Conservation (phyloP, 352 stramenopile genomes). For the Pythium monospermum region DNA sequence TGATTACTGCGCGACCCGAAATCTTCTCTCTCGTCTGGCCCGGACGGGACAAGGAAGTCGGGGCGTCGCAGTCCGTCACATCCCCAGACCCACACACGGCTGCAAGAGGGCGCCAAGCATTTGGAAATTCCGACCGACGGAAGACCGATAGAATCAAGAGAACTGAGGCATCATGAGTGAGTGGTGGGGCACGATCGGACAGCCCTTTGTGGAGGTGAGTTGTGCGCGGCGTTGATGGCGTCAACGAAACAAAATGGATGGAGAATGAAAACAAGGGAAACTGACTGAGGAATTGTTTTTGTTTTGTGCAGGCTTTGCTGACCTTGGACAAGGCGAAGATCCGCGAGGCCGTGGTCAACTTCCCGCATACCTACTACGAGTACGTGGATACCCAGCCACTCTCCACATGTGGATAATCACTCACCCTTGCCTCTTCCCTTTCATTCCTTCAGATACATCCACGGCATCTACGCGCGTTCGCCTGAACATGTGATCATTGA, state of each 20-base stretch:
- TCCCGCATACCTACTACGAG: slow-evolving; percentile 70
- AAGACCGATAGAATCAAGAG: too few species aligned
- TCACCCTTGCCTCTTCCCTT: too few species aligned
- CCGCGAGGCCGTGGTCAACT: slow-evolving; percentile 50
- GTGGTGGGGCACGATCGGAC: slow-evolving; percentile 73
- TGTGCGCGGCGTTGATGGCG: neutral
- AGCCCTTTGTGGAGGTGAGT: slow-evolving; percentile 61
- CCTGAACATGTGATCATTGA: slow-evolving; percentile 97
- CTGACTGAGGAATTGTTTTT: neutral
- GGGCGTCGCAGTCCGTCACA: too few species aligned
- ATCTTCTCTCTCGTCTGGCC: too few species aligned
- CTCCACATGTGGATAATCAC: too few species aligned
- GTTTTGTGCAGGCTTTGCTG: slow-evolving; percentile 43
- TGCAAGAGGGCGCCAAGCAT: neutral
- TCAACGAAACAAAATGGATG: too few species aligned
- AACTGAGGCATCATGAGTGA: slow-evolving; percentile 72
- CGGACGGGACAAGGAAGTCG: too few species aligned
- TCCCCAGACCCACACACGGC: too few species aligned
- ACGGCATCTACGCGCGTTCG: slow-evolving; percentile 72
- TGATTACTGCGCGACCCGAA: too few species aligned
- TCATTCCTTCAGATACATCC: slow-evolving; percentile 78
- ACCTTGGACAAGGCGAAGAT: slow-evolving; percentile 55
- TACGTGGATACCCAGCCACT: slow-evolving; percentile 18
- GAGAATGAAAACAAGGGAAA: neutral
- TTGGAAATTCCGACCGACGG: too few species aligned